Evolutionary conservation across 2,329 filamentous ascomycete genomes (phyloP).

Genomic region (Venturia carpophila): DNA sequence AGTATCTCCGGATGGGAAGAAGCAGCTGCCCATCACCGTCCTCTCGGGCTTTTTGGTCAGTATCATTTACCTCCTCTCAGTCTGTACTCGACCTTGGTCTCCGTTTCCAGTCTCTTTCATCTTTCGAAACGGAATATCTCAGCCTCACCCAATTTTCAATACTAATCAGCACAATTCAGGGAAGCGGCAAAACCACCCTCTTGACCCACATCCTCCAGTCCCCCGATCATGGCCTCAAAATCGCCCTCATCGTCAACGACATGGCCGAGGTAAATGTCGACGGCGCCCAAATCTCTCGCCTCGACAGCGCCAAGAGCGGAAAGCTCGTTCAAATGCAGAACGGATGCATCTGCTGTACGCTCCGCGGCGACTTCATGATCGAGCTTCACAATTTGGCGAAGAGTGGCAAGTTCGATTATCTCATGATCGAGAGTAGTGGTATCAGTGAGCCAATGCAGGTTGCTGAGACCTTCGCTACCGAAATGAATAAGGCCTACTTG

Average conservation of each 20-base stretch:
- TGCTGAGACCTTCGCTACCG: slow-evolving; percentile 56
- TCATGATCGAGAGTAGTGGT: slow-evolving; percentile 60
- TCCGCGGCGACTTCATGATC: slow-evolving; percentile 62
- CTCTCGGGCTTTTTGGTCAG: neutral
- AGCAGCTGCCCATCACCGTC: neutral
- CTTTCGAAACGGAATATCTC: neutral
- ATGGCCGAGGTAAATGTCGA: slow-evolving; percentile 57
- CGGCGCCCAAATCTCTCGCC: slow-evolving; percentile 51
- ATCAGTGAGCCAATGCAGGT: slow-evolving; percentile 63
- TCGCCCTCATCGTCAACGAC: slow-evolving; percentile 68
- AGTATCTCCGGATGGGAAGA: neutral
- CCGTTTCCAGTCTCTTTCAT: neutral
- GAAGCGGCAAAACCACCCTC: slow-evolving; percentile 63
- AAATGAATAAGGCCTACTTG: slow-evolving; percentile 42
- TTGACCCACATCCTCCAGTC: slow-evolving; percentile 60
- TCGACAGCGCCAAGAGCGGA: slow-evolving; percentile 52
- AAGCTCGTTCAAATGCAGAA: slow-evolving; percentile 63
- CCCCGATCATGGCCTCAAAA: slow-evolving; percentile 55
- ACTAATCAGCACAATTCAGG: slow-evolving; percentile 34
- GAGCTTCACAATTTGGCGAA: slow-evolving; percentile 59
- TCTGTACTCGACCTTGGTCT: neutral
- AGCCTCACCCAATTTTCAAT: neutral
- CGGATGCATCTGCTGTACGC: slow-evolving; percentile 66
- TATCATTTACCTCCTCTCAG: neutral
- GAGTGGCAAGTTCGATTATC: slow-evolving; percentile 58